Conservation (phyloP, 2,329 filamentous ascomycete species). For the Penicillium brevicompactum region DNA sequence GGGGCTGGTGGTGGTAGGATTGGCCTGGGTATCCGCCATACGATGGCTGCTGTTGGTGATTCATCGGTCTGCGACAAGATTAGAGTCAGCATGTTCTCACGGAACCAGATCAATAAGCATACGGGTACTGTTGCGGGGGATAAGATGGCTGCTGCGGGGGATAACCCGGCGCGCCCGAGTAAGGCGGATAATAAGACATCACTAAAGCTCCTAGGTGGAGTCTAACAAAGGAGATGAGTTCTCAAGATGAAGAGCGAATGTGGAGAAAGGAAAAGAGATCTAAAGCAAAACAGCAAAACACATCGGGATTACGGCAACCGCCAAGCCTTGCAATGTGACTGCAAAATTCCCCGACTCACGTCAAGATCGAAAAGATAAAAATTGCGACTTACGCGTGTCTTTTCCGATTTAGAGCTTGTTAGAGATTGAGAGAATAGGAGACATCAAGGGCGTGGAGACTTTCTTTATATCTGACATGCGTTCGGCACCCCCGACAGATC, state of each 20-base stretch:
- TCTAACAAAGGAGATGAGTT: slow-evolving; percentile 12
- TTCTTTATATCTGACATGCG: slow-evolving; percentile 18
- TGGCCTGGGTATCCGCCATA: slow-evolving; percentile 44
- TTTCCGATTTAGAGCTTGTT: neutral
- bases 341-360: neutral
- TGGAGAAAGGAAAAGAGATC: slow-evolving; percentile 25
- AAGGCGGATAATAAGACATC: slow-evolving; percentile 68
- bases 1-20: slow-evolving; percentile 47
- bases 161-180: slow-evolving; percentile 58
- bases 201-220: neutral
- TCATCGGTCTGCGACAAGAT: slow-evolving; percentile 32
- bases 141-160: slow-evolving; percentile 52
- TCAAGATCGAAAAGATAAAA: neutral
- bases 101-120: slow-evolving; percentile 25
- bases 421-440: neutral
- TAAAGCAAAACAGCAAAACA: slow-evolving; percentile 20
- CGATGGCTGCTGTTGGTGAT: slow-evolving; percentile 36
- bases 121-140: slow-evolving; percentile 44
- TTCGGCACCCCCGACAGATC: slow-evolving; percentile 8
- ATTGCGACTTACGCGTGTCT: neutral
- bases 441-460: neutral
- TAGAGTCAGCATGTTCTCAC: slow-evolving; percentile 1
- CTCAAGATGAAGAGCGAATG: slow-evolving; percentile 16
- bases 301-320: slow-evolving; percentile 21
- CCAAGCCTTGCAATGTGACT: slow-evolving; percentile 15